Evolutionary conservation across 192 early-diverging fungal species (phyloP).

Genomic region (Dissophora ornata): DNA sequence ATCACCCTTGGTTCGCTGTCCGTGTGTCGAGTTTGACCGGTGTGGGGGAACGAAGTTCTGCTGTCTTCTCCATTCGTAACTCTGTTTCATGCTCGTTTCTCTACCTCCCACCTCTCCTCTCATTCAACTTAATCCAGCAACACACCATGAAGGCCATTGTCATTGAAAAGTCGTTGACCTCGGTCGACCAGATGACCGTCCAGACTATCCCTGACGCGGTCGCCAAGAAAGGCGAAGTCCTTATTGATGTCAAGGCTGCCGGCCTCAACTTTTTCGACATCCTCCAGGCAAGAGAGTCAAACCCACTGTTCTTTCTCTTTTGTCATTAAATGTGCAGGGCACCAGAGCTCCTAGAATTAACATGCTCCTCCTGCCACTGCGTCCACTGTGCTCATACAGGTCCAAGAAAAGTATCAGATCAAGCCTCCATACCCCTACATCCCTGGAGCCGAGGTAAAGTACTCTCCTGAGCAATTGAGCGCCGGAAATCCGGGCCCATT

Average conservation of each 20-base stretch:
- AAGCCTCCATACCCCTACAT: conserved; percentile 78
- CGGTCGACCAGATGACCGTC: conserved; percentile 64
- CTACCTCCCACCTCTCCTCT: not conserved
- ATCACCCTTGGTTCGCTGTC: conserved; percentile 1
- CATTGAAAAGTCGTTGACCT: conserved; percentile 67
- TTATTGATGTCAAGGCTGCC: conserved; percentile 73
- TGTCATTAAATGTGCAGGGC: not conserved
- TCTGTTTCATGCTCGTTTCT: not conserved
- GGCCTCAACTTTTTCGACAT: conserved; percentile 85
- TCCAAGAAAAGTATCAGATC: conserved; percentile 81
- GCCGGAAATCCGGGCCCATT: too few relatives aligned
- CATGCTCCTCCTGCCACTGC: too few relatives aligned
- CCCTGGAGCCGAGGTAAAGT: conserved; percentile 69
- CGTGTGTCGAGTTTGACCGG: not conserved
- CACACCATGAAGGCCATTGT: conserved; percentile 56
- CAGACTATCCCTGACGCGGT: conserved; percentile 67
- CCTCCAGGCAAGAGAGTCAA: conserved; percentile 58
- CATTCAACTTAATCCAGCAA: not conserved
- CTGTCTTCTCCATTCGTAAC: too few relatives aligned
- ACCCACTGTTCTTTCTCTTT: not conserved
- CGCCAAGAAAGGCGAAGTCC: conserved; percentile 68
- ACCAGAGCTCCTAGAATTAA: too few relatives aligned
- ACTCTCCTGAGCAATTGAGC: too few relatives aligned
- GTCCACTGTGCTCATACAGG: conserved; percentile 44
- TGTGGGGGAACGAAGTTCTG: too few relatives aligned